These are phyloP conservation scores for Geotrichum reessii DNA, from an alignment of 1,139 yeast species.

Conservation along the genomic window DNA sequence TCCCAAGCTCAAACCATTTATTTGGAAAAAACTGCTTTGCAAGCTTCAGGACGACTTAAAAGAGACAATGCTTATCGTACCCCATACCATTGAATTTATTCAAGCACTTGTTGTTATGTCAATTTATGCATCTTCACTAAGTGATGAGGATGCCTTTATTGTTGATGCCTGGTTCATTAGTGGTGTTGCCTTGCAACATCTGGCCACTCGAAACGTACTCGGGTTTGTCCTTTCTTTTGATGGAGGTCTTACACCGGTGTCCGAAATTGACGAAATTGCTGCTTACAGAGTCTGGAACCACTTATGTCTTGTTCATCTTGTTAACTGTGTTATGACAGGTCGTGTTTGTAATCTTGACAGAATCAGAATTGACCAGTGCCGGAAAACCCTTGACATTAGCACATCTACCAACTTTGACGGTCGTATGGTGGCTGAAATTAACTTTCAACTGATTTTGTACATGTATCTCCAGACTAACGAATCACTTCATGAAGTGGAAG, in stretches of 20 bases:
- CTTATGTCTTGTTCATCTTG: constrained; percentile 61
- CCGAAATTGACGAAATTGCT: constrained; percentile 49
- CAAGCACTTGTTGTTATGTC: constrained; percentile 61
- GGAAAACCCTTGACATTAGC: constrained; percentile 54
- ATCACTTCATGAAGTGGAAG: constrained; percentile 33
- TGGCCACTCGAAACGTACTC: constrained; percentile 45
- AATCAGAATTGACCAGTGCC: constrained; percentile 55
- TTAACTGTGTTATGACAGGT: constrained; percentile 65
- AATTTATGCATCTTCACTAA: constrained; percentile 54
- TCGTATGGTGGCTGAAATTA: constrained; percentile 74
- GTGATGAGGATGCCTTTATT: constrained; percentile 45
- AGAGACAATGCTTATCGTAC: constrained; percentile 40
- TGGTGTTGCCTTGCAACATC: constrained; percentile 53
- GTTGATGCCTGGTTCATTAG: constrained; percentile 61
- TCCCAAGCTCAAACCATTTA: constrained; percentile 36
- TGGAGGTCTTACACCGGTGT: constrained; percentile 34
- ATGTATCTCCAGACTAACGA: constrained; percentile 48
- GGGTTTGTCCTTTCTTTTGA: constrained; percentile 36
- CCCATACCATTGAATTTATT: constrained; percentile 51
- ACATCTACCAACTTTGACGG: constrained; percentile 77
- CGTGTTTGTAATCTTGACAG: constrained; percentile 71
- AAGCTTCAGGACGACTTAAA: constrained; percentile 44
- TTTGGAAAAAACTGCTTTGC: constrained; percentile 36
- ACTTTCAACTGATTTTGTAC: constrained; percentile 57
- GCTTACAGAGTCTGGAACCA: constrained; percentile 67